Evolutionary conservation across 139 green algal genomes (phyloP).

Genomic region (Coelastrella sp.): DNA sequence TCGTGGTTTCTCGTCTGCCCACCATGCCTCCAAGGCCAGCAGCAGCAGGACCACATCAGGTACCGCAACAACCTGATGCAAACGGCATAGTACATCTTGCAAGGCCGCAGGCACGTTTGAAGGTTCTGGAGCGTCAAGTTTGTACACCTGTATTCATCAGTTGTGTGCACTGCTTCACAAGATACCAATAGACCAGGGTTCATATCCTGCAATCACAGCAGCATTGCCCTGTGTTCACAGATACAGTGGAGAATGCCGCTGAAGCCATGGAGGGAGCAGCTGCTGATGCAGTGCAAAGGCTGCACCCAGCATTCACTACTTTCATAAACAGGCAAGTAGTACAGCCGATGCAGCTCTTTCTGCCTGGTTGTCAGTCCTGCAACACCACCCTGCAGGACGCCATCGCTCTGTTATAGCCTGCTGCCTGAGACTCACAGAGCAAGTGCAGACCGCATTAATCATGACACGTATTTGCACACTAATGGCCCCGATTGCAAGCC

Average conservation of each 20-base stretch:
- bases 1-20: neutral
- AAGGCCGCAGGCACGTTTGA: neutral
- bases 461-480: too few relatives aligned
- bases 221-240: neutral
- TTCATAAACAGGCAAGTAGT: constrained; percentile 26
- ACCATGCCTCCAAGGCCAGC: neutral
- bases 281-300: constrained; percentile 7
- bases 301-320: constrained; percentile 36
- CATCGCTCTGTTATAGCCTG: too few relatives aligned
- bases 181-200: too few relatives aligned
- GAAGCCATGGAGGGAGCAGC: constrained; percentile 35
- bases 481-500: too few relatives aligned
- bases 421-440: too few relatives aligned
- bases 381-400: too few relatives aligned
- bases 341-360: neutral
- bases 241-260: constrained; percentile 4
- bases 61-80: neutral
- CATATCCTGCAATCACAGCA: too few relatives aligned
- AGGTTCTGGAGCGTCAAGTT: neutral
- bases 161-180: neutral
- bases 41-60: neutral
- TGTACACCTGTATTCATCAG: neutral
- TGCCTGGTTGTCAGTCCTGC: neutral
- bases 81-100: too few relatives aligned
- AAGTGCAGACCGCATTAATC: too few relatives aligned